These are phyloP conservation scores for Thielaviopsis musarum DNA, from an alignment of 2,329 filamentous ascomycete species.

Conservation along the genomic window DNA sequence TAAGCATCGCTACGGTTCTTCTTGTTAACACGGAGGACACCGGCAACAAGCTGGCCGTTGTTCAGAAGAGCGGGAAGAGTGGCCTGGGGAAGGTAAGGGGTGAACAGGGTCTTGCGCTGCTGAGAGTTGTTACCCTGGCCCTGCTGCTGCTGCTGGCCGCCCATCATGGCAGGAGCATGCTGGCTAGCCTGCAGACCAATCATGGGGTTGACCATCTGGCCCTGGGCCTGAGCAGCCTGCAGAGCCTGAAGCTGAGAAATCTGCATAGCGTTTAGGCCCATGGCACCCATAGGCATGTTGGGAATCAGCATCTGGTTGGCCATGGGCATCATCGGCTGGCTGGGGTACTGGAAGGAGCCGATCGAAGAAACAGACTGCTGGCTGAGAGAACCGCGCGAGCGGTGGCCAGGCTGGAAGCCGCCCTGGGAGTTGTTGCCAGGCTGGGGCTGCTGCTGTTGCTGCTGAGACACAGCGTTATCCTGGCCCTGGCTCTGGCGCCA, in stretches of 20 bases:
- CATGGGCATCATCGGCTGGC: slow-evolving; percentile 75
- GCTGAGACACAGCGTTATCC: slow-evolving; percentile 20
- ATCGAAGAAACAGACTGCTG: slow-evolving; percentile 66
- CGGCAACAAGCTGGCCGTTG: slow-evolving; percentile 87
- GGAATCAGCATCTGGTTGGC: slow-evolving; percentile 76
- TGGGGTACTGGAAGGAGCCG: slow-evolving; percentile 75
- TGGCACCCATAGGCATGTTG: slow-evolving; percentile 58
- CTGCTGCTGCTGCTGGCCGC: slow-evolving; percentile 46
- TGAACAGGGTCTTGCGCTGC: slow-evolving; percentile 96
- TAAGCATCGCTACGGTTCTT: slow-evolving; percentile 99
- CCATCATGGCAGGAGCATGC: slow-evolving; percentile 26
- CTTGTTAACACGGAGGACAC: slow-evolving; percentile 96
- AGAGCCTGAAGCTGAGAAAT: slow-evolving; percentile 81
- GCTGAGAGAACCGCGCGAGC: slow-evolving; percentile 67
- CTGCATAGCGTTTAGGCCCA: slow-evolving; percentile 76
- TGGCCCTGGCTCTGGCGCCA: slow-evolving; percentile 65
- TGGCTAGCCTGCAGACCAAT: slow-evolving; percentile 36
- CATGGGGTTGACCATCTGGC: slow-evolving; percentile 55
- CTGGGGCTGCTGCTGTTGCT: slow-evolving; percentile 43
- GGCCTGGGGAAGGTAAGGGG: slow-evolving; percentile 89
- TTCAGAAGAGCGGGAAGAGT: slow-evolving; percentile 77
- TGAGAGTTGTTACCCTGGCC: slow-evolving; percentile 64
- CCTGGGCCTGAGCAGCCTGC: slow-evolving; percentile 63
- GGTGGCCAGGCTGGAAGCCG: slow-evolving; percentile 88
- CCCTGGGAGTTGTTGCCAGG: slow-evolving; percentile 17